Percentiles rank a stretch among this genome's conserved stretches.
These are phyloP conservation scores for Aspergillus unguis DNA, from an alignment of 2,329 filamentous ascomycete genomes.

Conservation along the genomic window DNA sequence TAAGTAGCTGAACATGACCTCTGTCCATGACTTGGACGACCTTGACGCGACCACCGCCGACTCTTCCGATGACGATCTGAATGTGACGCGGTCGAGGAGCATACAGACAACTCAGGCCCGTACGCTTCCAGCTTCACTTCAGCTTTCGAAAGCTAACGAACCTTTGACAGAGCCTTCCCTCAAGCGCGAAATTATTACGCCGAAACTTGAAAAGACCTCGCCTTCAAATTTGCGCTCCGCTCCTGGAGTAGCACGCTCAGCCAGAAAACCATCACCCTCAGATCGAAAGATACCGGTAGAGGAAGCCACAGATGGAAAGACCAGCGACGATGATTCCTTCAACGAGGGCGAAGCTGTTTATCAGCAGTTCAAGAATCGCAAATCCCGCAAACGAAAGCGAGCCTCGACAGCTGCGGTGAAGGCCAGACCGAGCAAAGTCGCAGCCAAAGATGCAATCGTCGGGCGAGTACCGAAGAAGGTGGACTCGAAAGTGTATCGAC, in stretches of 20 bases:
- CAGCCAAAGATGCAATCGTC: slow-evolving; percentile 37
- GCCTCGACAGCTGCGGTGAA: slow-evolving; percentile 48
- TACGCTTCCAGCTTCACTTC: slow-evolving; percentile 8
- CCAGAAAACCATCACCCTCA: slow-evolving; percentile 14
- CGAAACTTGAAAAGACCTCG: neutral
- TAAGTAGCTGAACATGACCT: slow-evolving; percentile 22
- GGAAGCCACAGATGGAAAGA: slow-evolving; percentile 20
- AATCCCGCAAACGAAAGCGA: slow-evolving; percentile 52
- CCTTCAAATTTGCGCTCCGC: neutral
- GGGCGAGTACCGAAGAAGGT: slow-evolving; percentile 33
- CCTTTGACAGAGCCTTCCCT: slow-evolving; percentile 1
- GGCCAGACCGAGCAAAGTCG: slow-evolving; percentile 45
- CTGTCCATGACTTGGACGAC: slow-evolving; percentile 23
- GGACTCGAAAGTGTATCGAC: slow-evolving; percentile 20
- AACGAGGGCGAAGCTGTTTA: slow-evolving; percentile 51
- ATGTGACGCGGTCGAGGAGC: slow-evolving; percentile 32
- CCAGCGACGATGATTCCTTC: slow-evolving; percentile 32
- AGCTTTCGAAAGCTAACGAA: slow-evolving; percentile 17
- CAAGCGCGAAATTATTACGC: neutral
- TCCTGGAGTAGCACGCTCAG: neutral
- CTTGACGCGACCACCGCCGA: slow-evolving; percentile 28
- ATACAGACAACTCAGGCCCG: slow-evolving; percentile 3
- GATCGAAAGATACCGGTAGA: slow-evolving; percentile 18
- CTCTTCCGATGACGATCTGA: slow-evolving; percentile 44
- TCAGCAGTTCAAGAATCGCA: slow-evolving; percentile 61